These are phyloP conservation scores for Fusarium fujikuroi DNA, from an alignment of 2,329 filamentous ascomycete species.

Conservation along the genomic window DNA sequence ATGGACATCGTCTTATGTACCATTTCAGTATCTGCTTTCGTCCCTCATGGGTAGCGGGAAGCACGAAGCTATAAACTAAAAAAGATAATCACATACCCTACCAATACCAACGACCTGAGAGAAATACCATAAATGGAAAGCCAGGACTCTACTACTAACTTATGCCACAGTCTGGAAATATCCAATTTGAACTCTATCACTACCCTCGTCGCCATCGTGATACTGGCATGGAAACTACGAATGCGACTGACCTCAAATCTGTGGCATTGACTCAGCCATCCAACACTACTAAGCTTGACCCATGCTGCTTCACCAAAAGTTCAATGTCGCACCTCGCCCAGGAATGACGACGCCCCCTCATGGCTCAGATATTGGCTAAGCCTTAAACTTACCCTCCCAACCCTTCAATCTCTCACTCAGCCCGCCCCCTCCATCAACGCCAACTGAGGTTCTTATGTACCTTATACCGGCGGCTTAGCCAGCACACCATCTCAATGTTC, in stretches of 20 bases:
- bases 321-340: not conserved
- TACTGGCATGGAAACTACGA: not conserved
- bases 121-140: not conserved
- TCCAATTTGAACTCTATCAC: not conserved
- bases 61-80: not conserved
- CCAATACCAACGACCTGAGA: not conserved
- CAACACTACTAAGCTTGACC: not conserved
- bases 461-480: slow-evolving; percentile 21
- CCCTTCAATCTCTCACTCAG: slow-evolving; percentile 9
- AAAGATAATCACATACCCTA: not conserved
- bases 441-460: slow-evolving; percentile 11
- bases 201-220: not conserved
- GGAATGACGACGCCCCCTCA: slow-evolving; percentile 17
- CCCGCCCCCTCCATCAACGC: slow-evolving; percentile 4
- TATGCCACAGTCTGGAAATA: not conserved
- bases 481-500: slow-evolving; percentile 21
- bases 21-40: not conserved
- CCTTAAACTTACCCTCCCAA: slow-evolving; percentile 21
- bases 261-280: not conserved
- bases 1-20: not conserved
- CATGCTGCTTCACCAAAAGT: not conserved
- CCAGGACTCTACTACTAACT: not conserved
- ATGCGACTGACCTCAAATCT: slow-evolving; percentile 7
- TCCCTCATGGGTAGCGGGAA: not conserved
- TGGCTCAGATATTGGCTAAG: slow-evolving; percentile 11